phyloP scores from a whole-genome alignment of 306 rosid genomes.

The Rosa rugosa region DNA sequence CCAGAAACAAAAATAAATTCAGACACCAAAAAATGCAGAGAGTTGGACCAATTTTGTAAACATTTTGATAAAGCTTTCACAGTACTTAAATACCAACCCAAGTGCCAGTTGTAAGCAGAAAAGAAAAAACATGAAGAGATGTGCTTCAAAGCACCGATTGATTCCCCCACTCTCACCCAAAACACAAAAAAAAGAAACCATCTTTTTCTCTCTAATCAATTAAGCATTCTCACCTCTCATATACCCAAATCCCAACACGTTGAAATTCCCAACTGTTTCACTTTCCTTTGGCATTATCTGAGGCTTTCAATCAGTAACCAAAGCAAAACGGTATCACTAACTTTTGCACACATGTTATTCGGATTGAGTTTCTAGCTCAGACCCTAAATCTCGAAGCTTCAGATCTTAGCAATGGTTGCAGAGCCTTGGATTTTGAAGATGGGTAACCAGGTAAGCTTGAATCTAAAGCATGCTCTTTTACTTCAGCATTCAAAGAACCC shows the following conservation, averaged over 20 bases:
- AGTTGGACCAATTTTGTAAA: constrained; percentile 15
- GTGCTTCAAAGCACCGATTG: constrained; percentile 18
- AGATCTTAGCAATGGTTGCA: constrained; percentile 69
- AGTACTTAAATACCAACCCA: constrained; percentile 3
- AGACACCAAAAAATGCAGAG: too few species aligned
- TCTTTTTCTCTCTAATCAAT: constrained; percentile 19
- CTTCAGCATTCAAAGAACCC: constrained; percentile 53
- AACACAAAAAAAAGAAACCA: background rate
- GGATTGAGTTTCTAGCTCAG: constrained; percentile 3
- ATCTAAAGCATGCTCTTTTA: constrained; percentile 80
- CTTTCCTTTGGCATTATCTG: constrained; percentile 6
- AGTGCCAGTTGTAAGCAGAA: background rate
- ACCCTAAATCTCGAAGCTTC: background rate
- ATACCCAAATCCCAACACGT: constrained; percentile 6
- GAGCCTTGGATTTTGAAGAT: constrained; percentile 95
- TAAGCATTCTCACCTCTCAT: constrained; percentile 11
- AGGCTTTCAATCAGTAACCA: background rate
- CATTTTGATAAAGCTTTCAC: constrained; percentile 6
- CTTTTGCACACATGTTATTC: too few species aligned
- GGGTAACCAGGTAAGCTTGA: constrained; percentile 88
- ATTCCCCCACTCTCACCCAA: background rate
- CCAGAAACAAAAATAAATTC: background rate
- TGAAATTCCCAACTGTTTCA: background rate
- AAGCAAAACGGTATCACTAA: background rate
- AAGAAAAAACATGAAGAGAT: background rate